Conservation (phyloP, 441 rosid species). For the Kokia cookei region DNA sequence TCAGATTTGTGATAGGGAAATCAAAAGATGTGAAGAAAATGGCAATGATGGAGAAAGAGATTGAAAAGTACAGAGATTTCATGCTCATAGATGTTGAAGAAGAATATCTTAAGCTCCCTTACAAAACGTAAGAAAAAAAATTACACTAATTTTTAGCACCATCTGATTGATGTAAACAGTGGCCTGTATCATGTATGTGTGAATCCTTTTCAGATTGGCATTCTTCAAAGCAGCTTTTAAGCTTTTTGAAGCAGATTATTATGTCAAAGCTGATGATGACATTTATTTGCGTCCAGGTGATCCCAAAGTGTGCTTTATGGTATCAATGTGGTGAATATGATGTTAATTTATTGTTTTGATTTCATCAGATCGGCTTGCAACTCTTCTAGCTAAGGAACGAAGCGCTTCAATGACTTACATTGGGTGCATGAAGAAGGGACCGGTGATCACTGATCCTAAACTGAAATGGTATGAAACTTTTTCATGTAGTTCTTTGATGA, state of each 20-base stretch:
- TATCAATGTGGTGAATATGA: background rate
- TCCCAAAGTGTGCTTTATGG: background rate
- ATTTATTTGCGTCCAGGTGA: slow-evolving; percentile 83
- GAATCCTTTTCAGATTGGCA: slow-evolving; percentile 38
- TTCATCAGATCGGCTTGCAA: slow-evolving; percentile 65
- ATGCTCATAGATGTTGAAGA: slow-evolving; percentile 65
- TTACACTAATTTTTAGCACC: background rate
- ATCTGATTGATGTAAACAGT: background rate
- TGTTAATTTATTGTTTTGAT: background rate
- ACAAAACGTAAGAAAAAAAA: slow-evolving; percentile 51
- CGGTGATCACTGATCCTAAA: slow-evolving; percentile 71
- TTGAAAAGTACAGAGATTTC: slow-evolving; percentile 56
- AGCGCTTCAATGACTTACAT: slow-evolving; percentile 49
- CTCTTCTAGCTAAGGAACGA: slow-evolving; percentile 77
- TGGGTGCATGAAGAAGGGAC: slow-evolving; percentile 93
- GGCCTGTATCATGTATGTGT: background rate
- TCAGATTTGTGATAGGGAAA: slow-evolving; percentile 67
- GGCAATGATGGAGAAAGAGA: slow-evolving; percentile 55
- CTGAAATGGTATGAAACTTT: slow-evolving; percentile 46
- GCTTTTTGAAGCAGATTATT: slow-evolving; percentile 74
- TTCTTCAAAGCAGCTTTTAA: slow-evolving; percentile 63
- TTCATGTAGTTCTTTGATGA: background rate
- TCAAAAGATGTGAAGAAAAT: slow-evolving; percentile 57
- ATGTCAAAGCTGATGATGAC: slow-evolving; percentile 73
- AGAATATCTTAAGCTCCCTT: slow-evolving; percentile 54